phyloP scores from a whole-genome alignment of 345 rosid species.

The Eucalyptus pauciflora region DNA sequence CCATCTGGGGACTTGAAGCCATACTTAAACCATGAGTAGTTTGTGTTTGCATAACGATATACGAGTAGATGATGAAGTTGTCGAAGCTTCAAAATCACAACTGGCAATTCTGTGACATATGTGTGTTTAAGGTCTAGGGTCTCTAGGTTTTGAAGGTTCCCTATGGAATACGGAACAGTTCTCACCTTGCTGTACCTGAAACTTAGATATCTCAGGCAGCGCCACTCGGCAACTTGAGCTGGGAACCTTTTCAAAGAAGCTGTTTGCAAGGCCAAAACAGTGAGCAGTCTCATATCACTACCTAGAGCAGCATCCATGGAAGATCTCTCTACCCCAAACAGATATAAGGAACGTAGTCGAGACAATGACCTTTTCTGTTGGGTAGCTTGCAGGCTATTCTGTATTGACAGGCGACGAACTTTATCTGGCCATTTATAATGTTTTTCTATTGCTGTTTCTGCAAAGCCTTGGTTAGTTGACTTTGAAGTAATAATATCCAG shows the following conservation, averaged over 20 bases:
- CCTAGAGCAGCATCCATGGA: background rate
- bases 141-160: slow-evolving; percentile 32
- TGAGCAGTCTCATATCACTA: slow-evolving; percentile 8
- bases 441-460: background rate
- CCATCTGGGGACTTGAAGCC: slow-evolving; percentile 8
- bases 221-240: slow-evolving; percentile 2
- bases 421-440: slow-evolving; percentile 5
- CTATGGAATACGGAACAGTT: slow-evolving; percentile 12
- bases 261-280: slow-evolving; percentile 17
- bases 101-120: slow-evolving; percentile 16
- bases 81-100: slow-evolving; percentile 13
- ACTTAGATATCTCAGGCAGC: slow-evolving; percentile 19
- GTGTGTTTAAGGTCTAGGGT: slow-evolving; percentile 31
- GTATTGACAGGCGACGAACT: slow-evolving; percentile 26
- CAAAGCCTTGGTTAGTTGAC: slow-evolving; percentile 22
- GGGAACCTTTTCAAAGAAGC: slow-evolving; percentile 16
- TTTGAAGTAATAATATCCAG: slow-evolving; percentile 16
- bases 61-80: slow-evolving; percentile 18
- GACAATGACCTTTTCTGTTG: slow-evolving; percentile 1
- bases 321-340: slow-evolving; percentile 11
- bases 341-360: slow-evolving; percentile 18
- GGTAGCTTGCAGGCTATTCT: background rate
- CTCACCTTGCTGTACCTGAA: slow-evolving; percentile 17
- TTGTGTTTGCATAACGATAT: slow-evolving; percentile 4
- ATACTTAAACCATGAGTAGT: slow-evolving; percentile 5